Evolutionary conservation across 805 yeast genomes (phyloP).

Genomic region (Kazachstania taianensis): DNA sequence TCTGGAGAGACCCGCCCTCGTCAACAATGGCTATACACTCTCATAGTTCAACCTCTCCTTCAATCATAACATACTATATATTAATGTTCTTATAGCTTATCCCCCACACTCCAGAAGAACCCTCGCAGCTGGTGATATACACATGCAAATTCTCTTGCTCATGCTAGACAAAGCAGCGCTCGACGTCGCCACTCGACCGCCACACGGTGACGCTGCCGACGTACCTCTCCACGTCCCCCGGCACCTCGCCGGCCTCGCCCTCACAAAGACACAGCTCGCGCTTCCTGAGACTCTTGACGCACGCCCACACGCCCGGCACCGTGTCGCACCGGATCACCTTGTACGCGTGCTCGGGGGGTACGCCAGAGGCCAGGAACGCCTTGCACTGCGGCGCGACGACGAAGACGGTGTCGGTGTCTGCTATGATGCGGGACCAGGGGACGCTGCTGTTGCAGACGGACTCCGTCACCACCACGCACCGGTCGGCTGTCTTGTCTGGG

Average conservation of each 20-base stretch:
- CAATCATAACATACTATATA: no score
- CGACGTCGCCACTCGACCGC: no score
- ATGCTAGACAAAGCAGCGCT: no score
- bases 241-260: constrained; percentile 22
- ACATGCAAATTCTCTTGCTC: no score
- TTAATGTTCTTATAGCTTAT: no score
- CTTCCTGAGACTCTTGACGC: constrained; percentile 42
- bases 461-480: constrained; percentile 15
- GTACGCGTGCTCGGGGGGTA: constrained; percentile 17
- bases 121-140: no score
- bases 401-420: constrained; percentile 27
- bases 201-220: constrained; percentile 15
- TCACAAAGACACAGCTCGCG: constrained; percentile 24
- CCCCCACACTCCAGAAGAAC: no score
- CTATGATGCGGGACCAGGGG: constrained; percentile 15
- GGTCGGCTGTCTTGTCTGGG: constrained; percentile 5
- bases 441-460: constrained; percentile 7
- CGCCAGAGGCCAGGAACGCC: no score
- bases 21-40: no score
- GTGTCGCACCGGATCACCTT: constrained; percentile 40
- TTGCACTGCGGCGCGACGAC: no score
- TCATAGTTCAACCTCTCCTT: no score
- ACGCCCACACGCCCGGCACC: constrained; percentile 41
- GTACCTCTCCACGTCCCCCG: constrained; percentile 25
- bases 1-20: no score